A percentile compares a stretch with the other conserved stretches of the same genome.
Conservation (phyloP, 1,284 basidiomycete genomes). For the Xerocomus amazonicus region DNA sequence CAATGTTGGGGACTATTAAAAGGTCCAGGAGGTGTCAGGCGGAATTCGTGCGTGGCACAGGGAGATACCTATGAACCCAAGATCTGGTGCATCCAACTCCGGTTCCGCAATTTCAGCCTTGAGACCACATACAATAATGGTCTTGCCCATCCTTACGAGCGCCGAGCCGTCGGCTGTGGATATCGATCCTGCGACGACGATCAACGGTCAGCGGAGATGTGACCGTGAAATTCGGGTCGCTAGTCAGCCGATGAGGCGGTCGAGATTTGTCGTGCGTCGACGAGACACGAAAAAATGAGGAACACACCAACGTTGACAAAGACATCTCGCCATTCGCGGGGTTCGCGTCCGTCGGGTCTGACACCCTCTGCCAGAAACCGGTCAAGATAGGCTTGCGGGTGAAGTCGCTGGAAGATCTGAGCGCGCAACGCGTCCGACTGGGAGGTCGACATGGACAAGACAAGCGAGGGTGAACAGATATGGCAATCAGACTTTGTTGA, state of each 20-base stretch:
- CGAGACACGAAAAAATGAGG: no score
- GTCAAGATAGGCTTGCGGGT: slow-evolving; percentile 43
- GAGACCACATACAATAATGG: slow-evolving; percentile 89
- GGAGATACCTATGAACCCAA: slow-evolving; percentile 70
- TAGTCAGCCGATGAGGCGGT: no score
- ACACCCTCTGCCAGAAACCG: slow-evolving; percentile 57
- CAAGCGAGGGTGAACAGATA: neutral
- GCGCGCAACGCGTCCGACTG: slow-evolving; percentile 27
- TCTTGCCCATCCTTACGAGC: slow-evolving; percentile 85
- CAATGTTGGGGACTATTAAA: slow-evolving; percentile 76
- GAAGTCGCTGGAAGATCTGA: slow-evolving; percentile 62
- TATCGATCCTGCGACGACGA: slow-evolving; percentile 52
- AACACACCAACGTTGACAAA: slow-evolving; percentile 59
- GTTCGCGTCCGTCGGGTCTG: slow-evolving; percentile 59
- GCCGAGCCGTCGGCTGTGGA: slow-evolving; percentile 89
- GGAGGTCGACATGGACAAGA: slow-evolving; percentile 6
- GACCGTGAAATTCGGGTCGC: neutral
- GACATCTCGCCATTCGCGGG: slow-evolving; percentile 54
- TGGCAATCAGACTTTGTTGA: no score
- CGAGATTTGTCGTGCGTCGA: neutral
- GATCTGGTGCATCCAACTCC: slow-evolving; percentile 66
- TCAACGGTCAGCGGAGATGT: neutral
- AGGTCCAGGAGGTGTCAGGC: neutral
- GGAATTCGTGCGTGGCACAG: neutral
- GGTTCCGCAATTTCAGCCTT: slow-evolving; percentile 94